Evolutionary conservation across 192 early-diverging fungal species (phyloP).

Genomic region (Umbelopsis isabellina): DNA sequence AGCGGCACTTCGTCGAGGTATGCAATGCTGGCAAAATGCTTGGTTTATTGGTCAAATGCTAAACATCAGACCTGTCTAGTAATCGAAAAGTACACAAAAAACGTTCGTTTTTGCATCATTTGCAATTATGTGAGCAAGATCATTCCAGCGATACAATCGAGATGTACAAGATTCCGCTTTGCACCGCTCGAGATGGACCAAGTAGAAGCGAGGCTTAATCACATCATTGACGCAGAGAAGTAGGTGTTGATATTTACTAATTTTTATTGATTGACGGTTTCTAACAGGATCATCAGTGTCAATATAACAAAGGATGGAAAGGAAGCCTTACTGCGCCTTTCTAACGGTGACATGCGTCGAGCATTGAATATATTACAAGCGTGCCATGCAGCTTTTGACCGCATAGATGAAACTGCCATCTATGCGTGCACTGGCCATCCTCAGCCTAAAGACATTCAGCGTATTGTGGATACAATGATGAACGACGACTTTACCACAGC

Average conservation of each 20-base stretch:
- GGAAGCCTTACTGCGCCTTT: conserved; percentile 80
- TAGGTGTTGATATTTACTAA: conserved; percentile 34
- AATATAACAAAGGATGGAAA: conserved; percentile 81
- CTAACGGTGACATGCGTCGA: conserved; percentile 96
- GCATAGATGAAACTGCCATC: conserved; percentile 75
- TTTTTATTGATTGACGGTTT: not conserved
- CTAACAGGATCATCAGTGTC: conserved; percentile 51
- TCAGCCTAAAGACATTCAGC: conserved; percentile 82
- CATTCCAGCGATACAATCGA: conserved; percentile 95
- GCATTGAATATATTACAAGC: conserved; percentile 96
- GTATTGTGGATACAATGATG: conserved; percentile 78
- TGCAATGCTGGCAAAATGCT: not conserved
- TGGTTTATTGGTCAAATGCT: not conserved
- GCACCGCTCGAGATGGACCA: conserved; percentile 80
- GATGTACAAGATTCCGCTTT: conserved; percentile 98
- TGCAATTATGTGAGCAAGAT: conserved; percentile 99
- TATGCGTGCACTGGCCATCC: conserved; percentile 95
- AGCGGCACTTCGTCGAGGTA: conserved; percentile 87
- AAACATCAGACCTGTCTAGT: conserved; percentile 50
- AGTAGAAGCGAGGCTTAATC: conserved; percentile 76
- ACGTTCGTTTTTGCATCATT: conserved; percentile 98
- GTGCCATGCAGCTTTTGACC: conserved; percentile 83
- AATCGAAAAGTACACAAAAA: conserved; percentile 97
- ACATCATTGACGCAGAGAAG: conserved; percentile 70
- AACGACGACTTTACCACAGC: conserved; percentile 85